Evolutionary conservation across 441 rosid genomes (phyloP), one percentile per base, ranked within the genome.

Genomic region (Gossypium laxum): DNA sequence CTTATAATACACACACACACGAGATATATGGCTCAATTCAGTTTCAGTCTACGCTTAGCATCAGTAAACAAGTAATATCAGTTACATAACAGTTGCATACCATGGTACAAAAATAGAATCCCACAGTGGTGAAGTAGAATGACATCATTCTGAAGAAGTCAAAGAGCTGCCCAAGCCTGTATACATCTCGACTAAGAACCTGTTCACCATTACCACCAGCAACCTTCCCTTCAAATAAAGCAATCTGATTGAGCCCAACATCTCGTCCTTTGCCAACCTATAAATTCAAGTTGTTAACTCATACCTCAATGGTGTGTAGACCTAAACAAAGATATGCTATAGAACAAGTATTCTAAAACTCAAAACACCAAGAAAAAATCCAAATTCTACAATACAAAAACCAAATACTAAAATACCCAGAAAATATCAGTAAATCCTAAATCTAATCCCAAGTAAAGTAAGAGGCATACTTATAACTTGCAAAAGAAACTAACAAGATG

Each of bases 251-350:
- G 78, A 95, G 92, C 75, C 99, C 99, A 70, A 95, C 99, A 82
- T 95, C 99, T 76, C 96, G 81, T 75, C 99, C 99, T 87, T 95
- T 95, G 65, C 99, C 99, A 57, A 95, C 99, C 99, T 95, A 82
- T 66, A 78, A 51, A 80, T 78, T 85, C 43, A 56, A 73, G 74
- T 72, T 75, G 41, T 50, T 45, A 14, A 57, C 58, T 63, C 52
- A 24, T 66, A 48, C 17, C 43, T 66, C 57, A 24, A 47, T 14
- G 43, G 3, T 14, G 21, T 21, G 32, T 55, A 60, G 15, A 38
- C 50, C 63, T 48, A 72, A 7, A 6, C 67, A 48, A 71, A 34
- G 67, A 17, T 11, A 19, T 18, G 19, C 22, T 5, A n/a, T 21
- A n/a, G 18, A 21, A 45, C 10, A 64, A 21, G 69, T 18, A 63